Base-by-base conservation (phyloP, 805 yeast species). In the Candida boidinii region DNA sequence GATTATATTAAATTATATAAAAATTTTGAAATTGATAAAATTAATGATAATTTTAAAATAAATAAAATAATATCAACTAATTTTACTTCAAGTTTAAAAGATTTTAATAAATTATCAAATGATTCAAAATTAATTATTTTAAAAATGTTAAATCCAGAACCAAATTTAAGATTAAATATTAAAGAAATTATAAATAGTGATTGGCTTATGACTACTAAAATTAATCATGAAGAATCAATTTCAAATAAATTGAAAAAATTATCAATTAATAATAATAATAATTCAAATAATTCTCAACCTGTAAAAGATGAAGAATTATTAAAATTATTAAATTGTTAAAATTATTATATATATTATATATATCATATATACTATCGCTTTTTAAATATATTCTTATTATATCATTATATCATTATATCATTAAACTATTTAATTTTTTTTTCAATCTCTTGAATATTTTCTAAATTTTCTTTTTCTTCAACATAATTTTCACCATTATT, bases 151-250 rank as follows among this genome's bases (percentile, higher is more conserved):
- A 46, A 58, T 30, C 63, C 64, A 2, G 36, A 43, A 26, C 48
- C 50, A 9, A 23, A 15, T 7, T 28, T 41, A 5, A 41, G 65
- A 31, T 14, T 41, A 17, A 31, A 34, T 6, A 31, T 50, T 8
- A 38, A 33, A 9, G 43, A 51, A 9, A 36, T 50, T 4, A 36
- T 38, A 20, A 40, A 44, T 31, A 34, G 42, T 16, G 55, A 49
- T 24, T 59, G 64, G 64, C 37, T 55, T 39, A 43, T 56, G n/a
- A 51, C 53, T 30, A 43, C 45, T 1, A 34, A 45, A 25, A 32
- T 53, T 17, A 17, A 35, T 21, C 34, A 34, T 22, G 46, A 48
- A 20, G 41, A 43, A 15, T 23, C 38, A 22, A 23, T 30, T 8
- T 42, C 41, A 18, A 18, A 22, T 21, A 28, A 35, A n/a, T 23